Evolutionary conservation across 2,329 filamentous ascomycete species (phyloP).

Genomic region (Colletotrichum sp.): DNA sequence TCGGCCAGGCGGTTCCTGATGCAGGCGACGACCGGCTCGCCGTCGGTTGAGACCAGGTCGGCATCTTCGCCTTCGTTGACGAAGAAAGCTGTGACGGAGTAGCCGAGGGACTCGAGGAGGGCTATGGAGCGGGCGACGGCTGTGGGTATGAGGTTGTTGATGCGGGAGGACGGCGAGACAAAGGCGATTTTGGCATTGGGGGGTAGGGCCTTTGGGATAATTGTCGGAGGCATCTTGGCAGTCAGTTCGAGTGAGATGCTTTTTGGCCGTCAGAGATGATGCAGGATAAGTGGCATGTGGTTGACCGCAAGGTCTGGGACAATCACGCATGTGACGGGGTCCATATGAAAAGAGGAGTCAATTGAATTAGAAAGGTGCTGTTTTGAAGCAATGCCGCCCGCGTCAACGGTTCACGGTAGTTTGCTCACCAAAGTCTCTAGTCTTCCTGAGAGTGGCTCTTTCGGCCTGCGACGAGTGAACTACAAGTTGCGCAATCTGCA

Average conservation of each 20-base stretch:
- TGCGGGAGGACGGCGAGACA: constrained; percentile 43
- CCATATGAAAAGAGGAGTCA: not conserved
- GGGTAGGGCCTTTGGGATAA: constrained; percentile 31
- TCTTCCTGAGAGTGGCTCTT: not conserved
- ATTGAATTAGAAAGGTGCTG: not conserved
- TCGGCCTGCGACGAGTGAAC: not conserved
- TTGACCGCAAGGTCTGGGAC: not conserved
- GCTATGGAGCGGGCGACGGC: constrained; percentile 33
- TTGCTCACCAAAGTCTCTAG: not conserved
- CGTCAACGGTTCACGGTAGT: not conserved
- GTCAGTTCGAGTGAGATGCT: not conserved
- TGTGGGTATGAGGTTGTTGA: constrained; percentile 34
- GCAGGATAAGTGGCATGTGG: not conserved
- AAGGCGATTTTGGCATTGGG: constrained; percentile 43
- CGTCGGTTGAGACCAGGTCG: constrained; percentile 16
- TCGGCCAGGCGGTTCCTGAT: constrained; percentile 42
- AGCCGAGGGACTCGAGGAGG: constrained; percentile 36
- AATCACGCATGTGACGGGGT: not conserved
- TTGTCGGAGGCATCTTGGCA: constrained; percentile 13
- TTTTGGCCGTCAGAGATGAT: not conserved
- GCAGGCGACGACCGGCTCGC: constrained; percentile 33
- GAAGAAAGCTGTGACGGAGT: constrained; percentile 37
- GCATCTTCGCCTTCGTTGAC: not conserved
- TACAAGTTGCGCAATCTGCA: not conserved
- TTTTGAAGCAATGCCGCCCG: not conserved